Conservation (phyloP, 495 filamentous ascomycete species). For the Penicillium coffeae region DNA sequence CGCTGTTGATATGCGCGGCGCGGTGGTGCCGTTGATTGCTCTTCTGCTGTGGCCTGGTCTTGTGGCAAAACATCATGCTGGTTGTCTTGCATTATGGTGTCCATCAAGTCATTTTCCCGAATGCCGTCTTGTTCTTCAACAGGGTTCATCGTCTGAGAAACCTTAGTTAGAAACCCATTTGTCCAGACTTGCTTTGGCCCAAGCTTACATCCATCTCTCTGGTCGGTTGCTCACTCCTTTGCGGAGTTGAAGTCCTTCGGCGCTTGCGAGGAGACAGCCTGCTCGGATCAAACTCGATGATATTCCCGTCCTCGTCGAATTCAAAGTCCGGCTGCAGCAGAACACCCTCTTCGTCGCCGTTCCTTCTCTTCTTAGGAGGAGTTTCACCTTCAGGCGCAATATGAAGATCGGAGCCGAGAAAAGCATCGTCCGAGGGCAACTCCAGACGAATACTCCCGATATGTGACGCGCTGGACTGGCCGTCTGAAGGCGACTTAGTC, state of each 20-base stretch:
- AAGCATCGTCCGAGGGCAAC: slow-evolving; percentile 26
- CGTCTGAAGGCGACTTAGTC: slow-evolving; percentile 27
- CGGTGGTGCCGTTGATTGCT: background rate
- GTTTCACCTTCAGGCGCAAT: background rate
- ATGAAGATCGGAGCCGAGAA: slow-evolving; percentile 11
- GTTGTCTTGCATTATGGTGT: background rate
- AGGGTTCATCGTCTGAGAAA: background rate
- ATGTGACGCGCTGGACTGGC: slow-evolving; percentile 26
- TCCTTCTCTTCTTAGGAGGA: slow-evolving; percentile 19
- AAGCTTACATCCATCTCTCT: background rate
- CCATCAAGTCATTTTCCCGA: background rate
- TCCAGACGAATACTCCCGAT: slow-evolving; percentile 28
- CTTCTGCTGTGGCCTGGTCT: slow-evolving; percentile 1
- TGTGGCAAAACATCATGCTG: slow-evolving; percentile 1
- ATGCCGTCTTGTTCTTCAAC: slow-evolving; percentile 27
- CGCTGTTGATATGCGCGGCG: background rate
- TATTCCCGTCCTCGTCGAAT: slow-evolving; percentile 62
- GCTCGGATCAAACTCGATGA: slow-evolving; percentile 37
- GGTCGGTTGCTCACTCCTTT: background rate
- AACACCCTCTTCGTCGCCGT: slow-evolving; percentile 47
- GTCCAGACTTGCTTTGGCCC: too few relatives aligned
- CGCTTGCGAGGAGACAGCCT: slow-evolving; percentile 12
- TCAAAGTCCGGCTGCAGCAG: slow-evolving; percentile 61
- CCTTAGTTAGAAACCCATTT: too few relatives aligned
- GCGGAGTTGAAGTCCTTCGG: background rate